Percentiles rank a stretch among this genome's conserved stretches.
Evolutionary conservation across 306 rosid species (phyloP).

Genomic region (Canavalia ensiformis): DNA sequence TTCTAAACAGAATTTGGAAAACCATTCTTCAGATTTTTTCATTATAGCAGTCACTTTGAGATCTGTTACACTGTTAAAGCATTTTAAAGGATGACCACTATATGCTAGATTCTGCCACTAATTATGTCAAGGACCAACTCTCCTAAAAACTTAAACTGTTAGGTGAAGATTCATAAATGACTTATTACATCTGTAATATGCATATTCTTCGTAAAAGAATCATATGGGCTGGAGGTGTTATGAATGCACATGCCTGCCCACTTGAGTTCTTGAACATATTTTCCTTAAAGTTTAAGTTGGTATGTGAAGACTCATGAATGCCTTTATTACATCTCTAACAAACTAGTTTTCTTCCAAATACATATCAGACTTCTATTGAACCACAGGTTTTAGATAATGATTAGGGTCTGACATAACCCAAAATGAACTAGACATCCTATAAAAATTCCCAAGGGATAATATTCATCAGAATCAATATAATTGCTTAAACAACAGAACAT

Average conservation of each 20-base stretch:
- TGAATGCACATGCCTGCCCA: background rate
- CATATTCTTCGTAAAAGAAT: background rate
- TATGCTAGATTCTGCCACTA: no score
- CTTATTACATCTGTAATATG: background rate
- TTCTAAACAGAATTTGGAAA: no score
- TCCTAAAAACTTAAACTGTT: background rate
- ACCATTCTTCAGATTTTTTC: no score
- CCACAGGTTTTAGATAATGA: background rate
- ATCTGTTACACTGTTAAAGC: no score
- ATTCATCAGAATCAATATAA: background rate
- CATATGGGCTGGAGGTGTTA: background rate
- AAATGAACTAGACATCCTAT: background rate
- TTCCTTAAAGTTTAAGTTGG: background rate
- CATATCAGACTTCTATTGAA: background rate
- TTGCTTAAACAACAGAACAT: background rate
- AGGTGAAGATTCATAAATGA: background rate
- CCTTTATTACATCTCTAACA: background rate
- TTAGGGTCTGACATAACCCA: background rate
- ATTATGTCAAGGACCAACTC: background rate
- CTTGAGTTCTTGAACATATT: background rate
- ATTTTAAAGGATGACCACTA: no score
- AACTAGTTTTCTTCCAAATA: background rate
- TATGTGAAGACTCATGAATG: background rate
- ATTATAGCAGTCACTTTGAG: no score
- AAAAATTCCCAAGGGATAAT: background rate